A percentile compares a stretch with the other conserved stretches of the same genome.
These are phyloP conservation scores for Lathyrus tuberosus DNA, from an alignment of 306 rosid species.

Conservation along the genomic window DNA sequence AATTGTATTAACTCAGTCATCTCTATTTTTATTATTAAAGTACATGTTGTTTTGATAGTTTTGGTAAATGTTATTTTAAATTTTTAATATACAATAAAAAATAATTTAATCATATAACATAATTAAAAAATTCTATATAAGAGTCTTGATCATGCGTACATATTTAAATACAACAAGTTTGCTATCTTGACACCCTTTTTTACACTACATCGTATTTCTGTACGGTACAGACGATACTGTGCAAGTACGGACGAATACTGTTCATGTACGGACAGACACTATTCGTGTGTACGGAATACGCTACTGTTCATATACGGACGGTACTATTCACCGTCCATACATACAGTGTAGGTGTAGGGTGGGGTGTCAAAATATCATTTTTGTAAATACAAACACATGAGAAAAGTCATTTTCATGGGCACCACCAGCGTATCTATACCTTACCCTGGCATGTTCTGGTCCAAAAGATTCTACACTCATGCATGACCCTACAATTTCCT, in stretches of 20 bases:
- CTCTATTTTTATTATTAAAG: not conserved
- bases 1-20: no score
- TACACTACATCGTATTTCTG: no score
- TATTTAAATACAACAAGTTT: not conserved
- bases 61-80: not conserved
- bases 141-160: not conserved
- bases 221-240: no score
- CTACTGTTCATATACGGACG: no score
- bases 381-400: not conserved
- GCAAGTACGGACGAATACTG: no score
- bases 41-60: not conserved
- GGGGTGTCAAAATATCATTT: no score
- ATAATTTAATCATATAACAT: not conserved
- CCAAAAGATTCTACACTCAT: slow-evolving; percentile 27
- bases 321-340: no score
- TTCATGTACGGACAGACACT: no score
- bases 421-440: slow-evolving; percentile 10
- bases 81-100: not conserved
- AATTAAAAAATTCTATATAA: not conserved
- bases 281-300: no score
- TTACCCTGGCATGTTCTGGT: slow-evolving; percentile 24
- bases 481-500: slow-evolving; percentile 36
- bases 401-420: slow-evolving; percentile 24
- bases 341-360: no score
- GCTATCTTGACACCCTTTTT: no score